Base-by-base conservation (phyloP, 108 stramenopile species). In the Aurantiochytrium sp. region DNA sequence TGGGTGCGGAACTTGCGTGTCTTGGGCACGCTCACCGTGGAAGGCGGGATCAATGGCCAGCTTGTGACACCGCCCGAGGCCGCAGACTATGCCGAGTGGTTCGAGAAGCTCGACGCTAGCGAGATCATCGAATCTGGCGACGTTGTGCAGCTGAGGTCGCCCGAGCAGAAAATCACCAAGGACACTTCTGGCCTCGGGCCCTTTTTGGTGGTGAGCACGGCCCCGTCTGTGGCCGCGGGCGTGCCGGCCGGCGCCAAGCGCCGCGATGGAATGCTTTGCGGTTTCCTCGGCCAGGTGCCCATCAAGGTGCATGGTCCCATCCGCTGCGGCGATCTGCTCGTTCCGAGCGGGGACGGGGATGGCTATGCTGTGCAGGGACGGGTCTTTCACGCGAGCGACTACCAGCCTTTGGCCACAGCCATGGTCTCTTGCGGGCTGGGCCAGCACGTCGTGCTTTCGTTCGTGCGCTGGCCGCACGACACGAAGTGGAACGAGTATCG, bases 31-130 rank as follows among this genome's bases (percentile, higher is more conserved):
- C 10, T 87, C 30, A 17, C 22, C 55, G 86, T 87, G 31, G 55
- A 55, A 27, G 86, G 86, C 41, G 55, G 22, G 6, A 65, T 87
- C 55, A 32, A 59, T 55, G 86, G 86, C 0, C 54, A 55, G 86
- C 8, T 87, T 3, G 55, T 55, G 22, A 59, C 86, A 24, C 86
- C 86, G 22, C 55, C 55, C 4, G 55, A 34, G 55, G 86, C 86
- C 5, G 86, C 86, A 3, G 86, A 87, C 41, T 87, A 87, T 22
- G 86, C 55, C 4, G 86, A 87, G 59, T 87, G 86, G 86, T 87
- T 87, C 41, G 54, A 41, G 22, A 59, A 55, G 59, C 54, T 31
- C 37, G 39, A 55, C 17, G 31, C 54, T 3, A 22, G 1, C n/a
- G 31, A 36, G 37, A 3, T 8, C 15, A 55, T 34, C 4, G 34